A percentile compares a stretch with the other conserved stretches of the same genome.
These are phyloP conservation scores for Candolleomyces aberdarensis DNA, from an alignment of 768 basidiomycete species.

Conservation along the genomic window DNA sequence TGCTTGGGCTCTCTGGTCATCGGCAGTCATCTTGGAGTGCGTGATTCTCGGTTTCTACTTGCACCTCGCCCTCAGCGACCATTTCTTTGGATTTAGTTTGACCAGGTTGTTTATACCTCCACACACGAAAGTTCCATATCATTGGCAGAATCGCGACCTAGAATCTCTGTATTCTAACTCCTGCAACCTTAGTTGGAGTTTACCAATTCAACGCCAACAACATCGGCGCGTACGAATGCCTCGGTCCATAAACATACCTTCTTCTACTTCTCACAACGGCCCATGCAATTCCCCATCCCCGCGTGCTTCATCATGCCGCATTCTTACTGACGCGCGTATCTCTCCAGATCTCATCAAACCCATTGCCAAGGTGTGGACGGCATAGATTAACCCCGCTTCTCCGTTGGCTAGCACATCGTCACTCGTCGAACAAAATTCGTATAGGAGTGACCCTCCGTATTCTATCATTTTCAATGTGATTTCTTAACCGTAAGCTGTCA, in stretches of 20 bases:
- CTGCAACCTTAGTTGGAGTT: constrained; percentile 81
- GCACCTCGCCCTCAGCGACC: background rate
- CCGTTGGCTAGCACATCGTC: no score
- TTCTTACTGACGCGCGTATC: no score
- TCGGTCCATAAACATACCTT: background rate
- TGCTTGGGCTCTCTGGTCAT: constrained; percentile 88
- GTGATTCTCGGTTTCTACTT: constrained; percentile 34
- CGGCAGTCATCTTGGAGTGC: constrained; percentile 93
- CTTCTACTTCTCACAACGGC: background rate
- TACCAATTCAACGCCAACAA: constrained; percentile 99
- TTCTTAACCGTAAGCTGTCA: no score
- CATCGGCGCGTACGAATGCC: constrained; percentile 66
- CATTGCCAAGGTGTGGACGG: constrained; percentile 78
- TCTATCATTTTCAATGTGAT: no score
- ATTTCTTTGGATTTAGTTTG: constrained; percentile 49
- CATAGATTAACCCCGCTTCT: no score
- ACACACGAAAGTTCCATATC: constrained; percentile 87
- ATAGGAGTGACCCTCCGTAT: no score
- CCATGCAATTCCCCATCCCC: no score
- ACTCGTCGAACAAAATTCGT: no score
- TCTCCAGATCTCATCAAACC: constrained; percentile 78
- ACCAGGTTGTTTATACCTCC: constrained; percentile 79
- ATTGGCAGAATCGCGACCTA: constrained; percentile 68
- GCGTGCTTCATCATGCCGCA: no score
- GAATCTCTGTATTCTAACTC: constrained; percentile 73